Conservation (phyloP, 169 alveolate species). For the Cryptosporidium sp. region DNA sequence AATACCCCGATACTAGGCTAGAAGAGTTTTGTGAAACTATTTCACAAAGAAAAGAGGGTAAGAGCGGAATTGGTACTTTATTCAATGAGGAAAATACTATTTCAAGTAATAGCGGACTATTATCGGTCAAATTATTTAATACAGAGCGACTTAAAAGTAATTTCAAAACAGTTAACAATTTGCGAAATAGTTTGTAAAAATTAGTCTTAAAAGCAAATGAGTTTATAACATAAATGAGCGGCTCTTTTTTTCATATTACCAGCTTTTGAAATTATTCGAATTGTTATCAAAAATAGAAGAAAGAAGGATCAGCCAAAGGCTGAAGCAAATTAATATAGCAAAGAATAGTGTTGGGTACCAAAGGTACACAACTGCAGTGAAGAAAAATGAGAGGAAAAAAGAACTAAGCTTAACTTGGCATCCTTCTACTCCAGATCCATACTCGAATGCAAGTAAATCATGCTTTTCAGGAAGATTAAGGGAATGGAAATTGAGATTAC, state of each 20-base stretch:
- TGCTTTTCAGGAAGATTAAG: conserved; percentile 66
- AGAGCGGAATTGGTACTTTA: not conserved
- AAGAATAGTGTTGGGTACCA: conserved; percentile 59
- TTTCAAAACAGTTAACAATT: not conserved
- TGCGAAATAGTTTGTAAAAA: too few species aligned
- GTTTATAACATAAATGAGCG: not conserved
- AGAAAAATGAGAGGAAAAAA: conserved; percentile 37
- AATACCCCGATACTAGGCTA: conserved; percentile 30
- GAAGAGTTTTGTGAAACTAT: conserved; percentile 35
- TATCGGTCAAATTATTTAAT: not conserved
- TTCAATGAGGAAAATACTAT: not conserved
- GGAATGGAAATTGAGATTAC: conserved; percentile 67
- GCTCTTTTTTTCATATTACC: not conserved
- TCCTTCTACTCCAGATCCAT: conserved; percentile 61
- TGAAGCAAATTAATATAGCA: conserved; percentile 60
- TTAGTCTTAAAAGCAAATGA: not conserved
- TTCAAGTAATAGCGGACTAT: not conserved
- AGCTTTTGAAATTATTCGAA: not conserved
- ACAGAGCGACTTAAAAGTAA: conserved; percentile 1
- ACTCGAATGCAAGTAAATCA: conserved; percentile 41
- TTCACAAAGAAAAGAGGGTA: not conserved
- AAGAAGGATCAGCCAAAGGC: conserved; percentile 72
- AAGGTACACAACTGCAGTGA: conserved; percentile 57
- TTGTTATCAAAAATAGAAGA: conserved; percentile 22
- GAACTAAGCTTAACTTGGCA: conserved; percentile 42